Conservation (phyloP, 495 filamentous ascomycete genomes). For the Coniosporium apollinis region DNA sequence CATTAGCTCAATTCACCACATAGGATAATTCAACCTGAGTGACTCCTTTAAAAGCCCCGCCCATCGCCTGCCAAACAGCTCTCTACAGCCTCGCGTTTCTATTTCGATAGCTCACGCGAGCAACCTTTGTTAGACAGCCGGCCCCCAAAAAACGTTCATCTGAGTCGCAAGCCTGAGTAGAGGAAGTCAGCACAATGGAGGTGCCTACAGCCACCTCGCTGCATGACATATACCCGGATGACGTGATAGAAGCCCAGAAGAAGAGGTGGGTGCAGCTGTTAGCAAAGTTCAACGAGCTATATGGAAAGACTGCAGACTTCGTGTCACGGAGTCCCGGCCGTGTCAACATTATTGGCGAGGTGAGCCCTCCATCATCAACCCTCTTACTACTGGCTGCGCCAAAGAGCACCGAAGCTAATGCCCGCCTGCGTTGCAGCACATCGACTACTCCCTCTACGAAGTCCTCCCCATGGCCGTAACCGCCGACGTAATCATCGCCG, state of each 20-base stretch:
- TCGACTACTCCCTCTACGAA: slow-evolving; percentile 94
- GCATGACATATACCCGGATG: slow-evolving; percentile 50
- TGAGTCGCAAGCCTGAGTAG: too few species aligned
- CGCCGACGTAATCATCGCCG: slow-evolving; percentile 77
- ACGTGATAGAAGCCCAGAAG: slow-evolving; percentile 37
- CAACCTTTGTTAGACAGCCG: too few species aligned
- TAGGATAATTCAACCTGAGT: too few species aligned
- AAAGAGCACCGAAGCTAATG: neutral
- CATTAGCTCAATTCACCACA: too few species aligned
- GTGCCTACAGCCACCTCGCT: slow-evolving; percentile 35
- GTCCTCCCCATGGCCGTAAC: slow-evolving; percentile 91
- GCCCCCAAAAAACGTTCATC: too few species aligned
- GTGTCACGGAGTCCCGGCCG: slow-evolving; percentile 80
- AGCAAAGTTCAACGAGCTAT: slow-evolving; percentile 52
- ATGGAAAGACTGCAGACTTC: slow-evolving; percentile 57
- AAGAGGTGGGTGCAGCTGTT: slow-evolving; percentile 58
- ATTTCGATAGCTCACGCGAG: too few species aligned
- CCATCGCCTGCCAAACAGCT: too few species aligned
- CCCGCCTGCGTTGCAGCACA: slow-evolving; percentile 37
- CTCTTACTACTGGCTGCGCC: neutral
- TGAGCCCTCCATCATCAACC: slow-evolving; percentile 6
- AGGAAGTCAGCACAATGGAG: too few species aligned
- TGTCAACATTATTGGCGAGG: slow-evolving; percentile 94
- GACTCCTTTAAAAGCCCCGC: too few species aligned
- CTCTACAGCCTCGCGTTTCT: too few species aligned